Base-by-base conservation (phyloP, 2,329 filamentous ascomycete species). In the Aspergillaceae sp. region DNA sequence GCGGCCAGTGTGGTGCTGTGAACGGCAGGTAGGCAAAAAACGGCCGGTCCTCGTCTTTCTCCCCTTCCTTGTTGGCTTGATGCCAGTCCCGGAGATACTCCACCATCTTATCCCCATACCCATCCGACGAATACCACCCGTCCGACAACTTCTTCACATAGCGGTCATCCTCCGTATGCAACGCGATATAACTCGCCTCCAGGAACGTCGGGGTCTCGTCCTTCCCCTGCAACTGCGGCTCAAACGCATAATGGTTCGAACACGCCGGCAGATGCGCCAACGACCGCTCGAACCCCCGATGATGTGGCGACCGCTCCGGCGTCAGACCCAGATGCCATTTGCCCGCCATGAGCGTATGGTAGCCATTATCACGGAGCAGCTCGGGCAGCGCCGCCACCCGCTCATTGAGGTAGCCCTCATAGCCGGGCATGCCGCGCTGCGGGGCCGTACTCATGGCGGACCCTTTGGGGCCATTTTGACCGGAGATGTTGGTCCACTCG, bases 281-380 rank as follows among this genome's bases (percentile, higher is more conserved):
- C 29, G 73, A 77, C 11, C 72, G 71, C 48, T 79, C 74, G 52
- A 84, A 84, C 0, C 80, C 80, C 7, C 79, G 70, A 8, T 69
- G 71, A 40, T 73, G 69, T 0, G 80, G 80, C 3, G 71, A 74
- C 3, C 73, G 71, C 52, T 82, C 77, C 0, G 76, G 74, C 0
- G 72, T 79, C 8, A 83, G 62, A 0, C 79, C 79, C 11, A 83
- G 63, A 60, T 82, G 78, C 79, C 79, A 83, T 57, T 83, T 83
- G 0, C 80, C 79, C 4, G 76, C 67, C 73, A 83, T 80, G 4
- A 80, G 52, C 1, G 79, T 83, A 42, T 74, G 69, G 56, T 83
- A 83, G 9, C 79, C 79, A 0, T 67, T 72, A 49, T 82, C 79
- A 4, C 68, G 72, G 4, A 83, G 67, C 2, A 83, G 56, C 57